Conservation (phyloP, 352 stramenopile genomes). For the Phytopythium aichiense region DNA sequence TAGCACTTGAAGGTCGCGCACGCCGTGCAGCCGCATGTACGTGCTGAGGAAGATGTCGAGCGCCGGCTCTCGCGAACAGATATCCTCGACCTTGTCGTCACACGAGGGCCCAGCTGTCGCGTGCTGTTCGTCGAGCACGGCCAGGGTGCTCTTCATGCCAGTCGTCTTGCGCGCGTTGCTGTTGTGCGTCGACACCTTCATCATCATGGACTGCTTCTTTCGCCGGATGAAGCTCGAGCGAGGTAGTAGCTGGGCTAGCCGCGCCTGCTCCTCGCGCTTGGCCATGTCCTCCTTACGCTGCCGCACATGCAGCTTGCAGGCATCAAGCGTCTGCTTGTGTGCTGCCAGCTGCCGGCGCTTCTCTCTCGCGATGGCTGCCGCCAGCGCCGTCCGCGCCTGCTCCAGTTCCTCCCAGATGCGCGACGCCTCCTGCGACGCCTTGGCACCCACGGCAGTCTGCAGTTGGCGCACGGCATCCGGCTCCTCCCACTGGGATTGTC, state of each 20-base stretch:
- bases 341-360: constrained; percentile 34
- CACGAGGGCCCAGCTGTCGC: constrained; percentile 3
- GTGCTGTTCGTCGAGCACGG: constrained; percentile 25
- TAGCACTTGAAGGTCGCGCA: constrained; percentile 45
- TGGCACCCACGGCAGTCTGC: constrained; percentile 37
- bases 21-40: constrained; percentile 38
- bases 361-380: constrained; percentile 32
- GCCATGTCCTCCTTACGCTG: constrained; percentile 54
- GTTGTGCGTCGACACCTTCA: constrained; percentile 36
- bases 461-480: constrained; percentile 56
- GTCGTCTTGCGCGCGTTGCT: constrained; percentile 8
- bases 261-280: constrained; percentile 49
- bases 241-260: constrained; percentile 51
- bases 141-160: not conserved
- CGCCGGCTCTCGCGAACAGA: constrained; percentile 46
- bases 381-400: constrained; percentile 30
- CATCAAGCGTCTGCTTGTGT: constrained; percentile 28
- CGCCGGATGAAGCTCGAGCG: constrained; percentile 58
- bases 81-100: constrained; percentile 38
- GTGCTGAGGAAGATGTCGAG: constrained; percentile 58
- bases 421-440: constrained; percentile 48
- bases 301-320: constrained; percentile 33
- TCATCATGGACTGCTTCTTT: constrained; percentile 73
- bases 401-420: constrained; percentile 60
- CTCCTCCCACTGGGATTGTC: constrained; percentile 67